Base-by-base conservation (phyloP, 2,329 filamentous ascomycete species). In the Pleurostoma richardsiae region DNA sequence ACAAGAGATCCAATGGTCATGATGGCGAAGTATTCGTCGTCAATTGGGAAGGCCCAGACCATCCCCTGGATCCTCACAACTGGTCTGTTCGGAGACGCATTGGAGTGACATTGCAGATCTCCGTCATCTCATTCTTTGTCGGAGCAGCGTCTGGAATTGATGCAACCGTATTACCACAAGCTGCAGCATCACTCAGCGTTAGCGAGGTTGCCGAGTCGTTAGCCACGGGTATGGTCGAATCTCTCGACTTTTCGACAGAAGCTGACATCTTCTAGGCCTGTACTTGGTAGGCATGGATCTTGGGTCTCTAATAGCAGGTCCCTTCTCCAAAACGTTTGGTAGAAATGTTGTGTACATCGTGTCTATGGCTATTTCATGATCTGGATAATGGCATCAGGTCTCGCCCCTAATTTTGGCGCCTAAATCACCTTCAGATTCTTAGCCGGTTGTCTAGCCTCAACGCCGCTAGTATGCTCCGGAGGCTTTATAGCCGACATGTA, bases 121-220 rank as follows among this genome's bases (percentile, higher is more conserved):
- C 69, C 0, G 44, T 62, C 3, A 74, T 82, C 30, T 76, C 67
- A 0, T 71, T 75, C 30, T 67, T 76, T 1, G 74, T 80, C 0
- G 70, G 71, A 4, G 64, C 71, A 1, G 76, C 77, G 0, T 76
- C 72, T 4, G 71, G 75, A 0, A 78, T 82, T 39, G 76, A 80
- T 46, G 72, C 74, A 1, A 68, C 67, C 0, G 72, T 74, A 1
- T 50, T 77, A 0, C 63, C 64, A 0, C 68, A 74, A 49, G 75
- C 72, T 0, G 65, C 68, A 1, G 52, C 52, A 26, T 68, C 70
- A 1, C 73, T 79, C 40, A 64, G 68, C 1, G 76, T 79, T 0
- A 70, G 68, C 29, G 63, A 76, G 38, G 71, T 79, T 4, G 70
- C 71, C 1, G 77, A 71, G 54, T 73, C 69, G 6, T 54, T 79